A percentile compares a stretch with the other conserved stretches of the same genome.
phyloP scores from a whole-genome alignment of 345 rosid species.

The Sapria himalayana region DNA sequence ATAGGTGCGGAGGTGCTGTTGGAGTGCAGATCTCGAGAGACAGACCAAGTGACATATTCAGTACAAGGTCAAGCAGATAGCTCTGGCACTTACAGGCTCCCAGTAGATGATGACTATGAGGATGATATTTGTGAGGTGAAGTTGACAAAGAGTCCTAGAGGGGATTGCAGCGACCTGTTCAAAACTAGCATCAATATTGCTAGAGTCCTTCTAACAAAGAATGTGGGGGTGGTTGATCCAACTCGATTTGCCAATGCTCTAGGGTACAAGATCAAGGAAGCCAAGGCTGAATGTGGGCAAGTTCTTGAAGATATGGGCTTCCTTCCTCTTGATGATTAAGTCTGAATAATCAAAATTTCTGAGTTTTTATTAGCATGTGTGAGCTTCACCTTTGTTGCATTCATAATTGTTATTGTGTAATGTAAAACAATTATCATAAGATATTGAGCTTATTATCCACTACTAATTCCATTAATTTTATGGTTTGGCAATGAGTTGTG shows the following conservation, averaged over 20 bases:
- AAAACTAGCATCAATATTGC: background rate
- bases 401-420: too few relatives aligned
- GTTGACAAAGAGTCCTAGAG: constrained; percentile 6
- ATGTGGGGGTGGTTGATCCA: constrained; percentile 8
- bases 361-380: too few relatives aligned
- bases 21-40: constrained; percentile 7
- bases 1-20: constrained; percentile 7
- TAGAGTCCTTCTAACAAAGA: constrained; percentile 7
- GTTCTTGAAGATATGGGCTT: constrained; percentile 8
- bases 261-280: constrained; percentile 6
- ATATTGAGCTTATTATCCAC: too few relatives aligned
- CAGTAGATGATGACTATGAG: constrained; percentile 7
- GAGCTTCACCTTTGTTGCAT: too few relatives aligned
- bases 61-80: background rate
- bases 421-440: too few relatives aligned
- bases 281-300: constrained; percentile 1
- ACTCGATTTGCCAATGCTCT: constrained; percentile 8
- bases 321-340: constrained; percentile 3
- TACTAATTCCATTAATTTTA: too few relatives aligned
- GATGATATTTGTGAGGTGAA: constrained; percentile 11
- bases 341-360: too few relatives aligned
- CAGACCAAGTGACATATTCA: background rate
- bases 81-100: constrained; percentile 4
- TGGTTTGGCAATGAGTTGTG: too few relatives aligned
- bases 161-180: constrained; percentile 8